A percentile compares a stretch with the other conserved stretches of the same genome.
These are phyloP conservation scores for Tuber magnatum DNA, from an alignment of 495 filamentous ascomycete species.

Conservation along the genomic window DNA sequence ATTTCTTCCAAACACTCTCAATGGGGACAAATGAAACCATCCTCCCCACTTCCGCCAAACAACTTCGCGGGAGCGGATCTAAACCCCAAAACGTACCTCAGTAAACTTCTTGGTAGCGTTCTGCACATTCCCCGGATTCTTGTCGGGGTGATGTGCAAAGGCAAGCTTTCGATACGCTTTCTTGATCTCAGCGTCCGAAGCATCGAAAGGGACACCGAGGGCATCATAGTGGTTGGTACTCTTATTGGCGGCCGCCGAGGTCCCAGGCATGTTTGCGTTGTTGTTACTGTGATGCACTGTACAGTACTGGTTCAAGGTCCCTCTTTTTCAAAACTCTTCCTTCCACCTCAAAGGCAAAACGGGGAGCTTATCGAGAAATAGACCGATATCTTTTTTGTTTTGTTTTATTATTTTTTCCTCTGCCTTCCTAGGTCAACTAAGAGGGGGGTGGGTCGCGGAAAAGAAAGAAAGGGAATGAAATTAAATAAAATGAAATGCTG, in stretches of 20 bases:
- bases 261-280: slow-evolving; percentile 5
- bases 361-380: slow-evolving; percentile 1
- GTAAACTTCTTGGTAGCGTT: slow-evolving; percentile 41
- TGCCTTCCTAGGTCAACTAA: slow-evolving; percentile 4
- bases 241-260: neutral
- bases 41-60: neutral
- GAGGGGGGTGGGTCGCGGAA: neutral
- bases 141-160: slow-evolving; percentile 38
- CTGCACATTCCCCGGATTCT: slow-evolving; percentile 28
- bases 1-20: neutral
- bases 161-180: slow-evolving; percentile 37
- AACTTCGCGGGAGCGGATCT: neutral
- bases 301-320: slow-evolving; percentile 2
- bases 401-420: neutral
- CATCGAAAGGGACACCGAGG: slow-evolving; percentile 27
- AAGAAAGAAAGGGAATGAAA: neutral
- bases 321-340: slow-evolving; percentile 1
- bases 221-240: slow-evolving; percentile 25
- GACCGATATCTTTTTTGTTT: neutral
- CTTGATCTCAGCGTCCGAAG: slow-evolving; percentile 35
- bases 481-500: neutral
- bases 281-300: slow-evolving; percentile 1
- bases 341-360: neutral
- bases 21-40: neutral
- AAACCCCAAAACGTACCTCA: slow-evolving; percentile 30